A percentile compares a stretch with the other conserved stretches of the same genome.
Evolutionary conservation across 352 stramenopile species (phyloP).

Genomic region (Phytopythium sindhum): DNA sequence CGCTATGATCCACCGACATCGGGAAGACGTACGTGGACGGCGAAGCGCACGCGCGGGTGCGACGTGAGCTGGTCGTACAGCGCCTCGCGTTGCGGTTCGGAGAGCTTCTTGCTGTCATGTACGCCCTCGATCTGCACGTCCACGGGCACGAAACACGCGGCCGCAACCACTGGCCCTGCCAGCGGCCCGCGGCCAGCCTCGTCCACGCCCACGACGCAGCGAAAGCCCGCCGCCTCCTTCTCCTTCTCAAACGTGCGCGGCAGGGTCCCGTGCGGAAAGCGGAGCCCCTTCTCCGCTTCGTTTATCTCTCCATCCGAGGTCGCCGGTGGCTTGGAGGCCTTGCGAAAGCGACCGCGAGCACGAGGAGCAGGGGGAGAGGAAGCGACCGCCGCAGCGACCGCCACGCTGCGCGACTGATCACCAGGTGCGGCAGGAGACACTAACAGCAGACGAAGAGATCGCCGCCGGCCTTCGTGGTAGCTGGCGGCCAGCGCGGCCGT

Average conservation of each 20-base stretch:
- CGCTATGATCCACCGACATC: background rate
- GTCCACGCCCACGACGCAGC: slow-evolving; percentile 92
- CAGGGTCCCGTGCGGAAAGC: slow-evolving; percentile 55
- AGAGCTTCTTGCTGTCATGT: slow-evolving; percentile 95
- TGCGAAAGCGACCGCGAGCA: background rate
- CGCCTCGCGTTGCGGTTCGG: slow-evolving; percentile 90
- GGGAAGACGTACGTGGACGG: slow-evolving; percentile 51
- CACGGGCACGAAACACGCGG: slow-evolving; percentile 63
- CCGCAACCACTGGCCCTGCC: slow-evolving; percentile 87
- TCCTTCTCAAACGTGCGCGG: slow-evolving; percentile 46
- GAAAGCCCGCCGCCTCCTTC: slow-evolving; percentile 53
- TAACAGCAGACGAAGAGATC: slow-evolving; percentile 21
- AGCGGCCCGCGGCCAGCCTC: slow-evolving; percentile 95
- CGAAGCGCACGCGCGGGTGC: slow-evolving; percentile 82
- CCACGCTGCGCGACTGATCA: slow-evolving; percentile 1
- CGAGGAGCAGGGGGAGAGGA: background rate
- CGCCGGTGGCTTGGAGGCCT: background rate
- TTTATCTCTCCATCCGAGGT: background rate
- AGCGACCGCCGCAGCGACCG: background rate
- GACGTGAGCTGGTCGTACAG: slow-evolving; percentile 88
- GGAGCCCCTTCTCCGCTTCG: background rate
- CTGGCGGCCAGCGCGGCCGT: slow-evolving; percentile 16
- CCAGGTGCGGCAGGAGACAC: background rate
- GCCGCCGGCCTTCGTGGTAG: slow-evolving; percentile 11
- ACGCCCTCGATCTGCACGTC: slow-evolving; percentile 87